These are phyloP conservation scores for Hypoxylon perforatum DNA, from an alignment of 495 filamentous ascomycete genomes.

Conservation along the genomic window DNA sequence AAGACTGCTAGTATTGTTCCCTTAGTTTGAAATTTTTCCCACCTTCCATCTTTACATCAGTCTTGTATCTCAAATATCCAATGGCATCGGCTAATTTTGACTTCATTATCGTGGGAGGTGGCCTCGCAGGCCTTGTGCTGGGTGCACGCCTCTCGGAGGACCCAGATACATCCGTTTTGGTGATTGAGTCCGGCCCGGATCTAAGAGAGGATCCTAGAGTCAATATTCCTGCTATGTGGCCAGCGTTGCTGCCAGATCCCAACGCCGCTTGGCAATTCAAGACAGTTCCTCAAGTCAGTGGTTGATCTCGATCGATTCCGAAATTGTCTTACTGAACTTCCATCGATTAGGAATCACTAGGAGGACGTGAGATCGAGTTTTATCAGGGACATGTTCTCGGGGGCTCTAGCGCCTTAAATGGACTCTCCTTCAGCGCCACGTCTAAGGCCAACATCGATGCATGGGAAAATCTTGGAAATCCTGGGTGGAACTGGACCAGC, in stretches of 20 bases:
- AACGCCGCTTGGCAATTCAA: conserved; percentile 25
- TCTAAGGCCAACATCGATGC: conserved; percentile 26
- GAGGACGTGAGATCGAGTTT: conserved; percentile 15
- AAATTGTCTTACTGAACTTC: too few species aligned
- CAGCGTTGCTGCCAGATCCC: conserved; percentile 19
- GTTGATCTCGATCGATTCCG: too few species aligned
- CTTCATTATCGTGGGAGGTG: conserved; percentile 46
- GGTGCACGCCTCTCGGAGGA: conserved; percentile 60
- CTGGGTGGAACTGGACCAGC: conserved; percentile 27
- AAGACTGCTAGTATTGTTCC: too few species aligned
- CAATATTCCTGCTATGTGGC: conserved; percentile 44
- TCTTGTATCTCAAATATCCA: too few species aligned
- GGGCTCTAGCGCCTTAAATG: not conserved
- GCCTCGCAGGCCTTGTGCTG: conserved; percentile 59
- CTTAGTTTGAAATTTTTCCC: too few species aligned
- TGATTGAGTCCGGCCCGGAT: conserved; percentile 58
- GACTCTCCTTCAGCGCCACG: not conserved
- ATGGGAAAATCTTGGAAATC: conserved; percentile 49
- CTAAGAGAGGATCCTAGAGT: conserved; percentile 16
- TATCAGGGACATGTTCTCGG: conserved; percentile 53
- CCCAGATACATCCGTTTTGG: conserved; percentile 48
- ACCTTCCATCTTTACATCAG: too few species aligned
- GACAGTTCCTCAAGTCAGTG: conserved; percentile 42
- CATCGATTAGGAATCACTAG: conserved; percentile 55
- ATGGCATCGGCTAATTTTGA: conserved; percentile 8